Conservation (phyloP, 257 asterid genomes). For the Capsicum pubescens region DNA sequence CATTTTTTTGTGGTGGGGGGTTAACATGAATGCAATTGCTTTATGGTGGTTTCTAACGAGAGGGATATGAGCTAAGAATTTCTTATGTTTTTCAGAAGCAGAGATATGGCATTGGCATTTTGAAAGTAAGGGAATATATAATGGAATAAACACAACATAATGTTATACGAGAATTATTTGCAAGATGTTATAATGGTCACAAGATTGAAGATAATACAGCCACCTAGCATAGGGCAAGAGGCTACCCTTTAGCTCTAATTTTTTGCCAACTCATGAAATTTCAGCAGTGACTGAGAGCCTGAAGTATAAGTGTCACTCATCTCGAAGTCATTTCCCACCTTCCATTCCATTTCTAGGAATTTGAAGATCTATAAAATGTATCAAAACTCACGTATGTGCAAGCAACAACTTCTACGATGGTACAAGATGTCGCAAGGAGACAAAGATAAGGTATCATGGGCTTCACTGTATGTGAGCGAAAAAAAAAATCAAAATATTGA, state of each 20-base stretch:
- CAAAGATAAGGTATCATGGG: not conserved
- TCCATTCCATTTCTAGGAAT: conserved; percentile 1
- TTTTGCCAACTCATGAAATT: not conserved
- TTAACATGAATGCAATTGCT: not conserved
- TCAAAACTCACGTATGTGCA: not conserved
- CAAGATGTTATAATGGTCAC: not conserved
- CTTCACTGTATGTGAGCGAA: not conserved
- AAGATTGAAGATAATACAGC: not conserved
- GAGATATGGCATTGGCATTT: not conserved
- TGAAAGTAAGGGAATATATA: not conserved
- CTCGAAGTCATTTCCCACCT: not conserved
- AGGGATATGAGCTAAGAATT: not conserved
- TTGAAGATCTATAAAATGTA: not conserved
- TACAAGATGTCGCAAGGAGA: not conserved
- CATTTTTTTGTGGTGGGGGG: no score
- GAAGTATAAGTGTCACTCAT: not conserved
- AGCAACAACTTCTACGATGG: not conserved
- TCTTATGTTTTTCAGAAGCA: not conserved
- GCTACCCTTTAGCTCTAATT: not conserved
- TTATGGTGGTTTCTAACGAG: conserved; percentile 4
- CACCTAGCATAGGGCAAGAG: not conserved
- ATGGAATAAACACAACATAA: not conserved
- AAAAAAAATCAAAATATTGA: not conserved
- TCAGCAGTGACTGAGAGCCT: not conserved
- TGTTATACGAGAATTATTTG: not conserved